These are phyloP conservation scores for Dalechampia spathulata DNA, from an alignment of 441 rosid genomes.

Conservation along the genomic window DNA sequence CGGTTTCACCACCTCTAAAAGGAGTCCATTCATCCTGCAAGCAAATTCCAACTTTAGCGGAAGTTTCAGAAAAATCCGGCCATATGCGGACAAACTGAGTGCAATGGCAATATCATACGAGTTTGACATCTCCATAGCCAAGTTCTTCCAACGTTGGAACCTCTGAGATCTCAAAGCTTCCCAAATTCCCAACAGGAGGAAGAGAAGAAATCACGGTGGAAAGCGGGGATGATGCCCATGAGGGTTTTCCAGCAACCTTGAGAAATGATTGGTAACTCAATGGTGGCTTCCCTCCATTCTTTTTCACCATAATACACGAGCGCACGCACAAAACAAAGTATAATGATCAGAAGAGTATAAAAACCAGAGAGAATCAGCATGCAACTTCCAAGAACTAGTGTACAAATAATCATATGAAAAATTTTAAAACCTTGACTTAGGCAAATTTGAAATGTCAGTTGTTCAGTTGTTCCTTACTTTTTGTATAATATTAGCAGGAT, in stretches of 20 bases:
- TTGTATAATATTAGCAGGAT: slow-evolving; percentile 59
- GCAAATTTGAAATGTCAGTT: background rate
- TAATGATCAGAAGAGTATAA: no score
- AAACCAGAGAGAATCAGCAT: background rate
- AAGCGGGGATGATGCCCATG: slow-evolving; percentile 55
- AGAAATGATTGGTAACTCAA: slow-evolving; percentile 77
- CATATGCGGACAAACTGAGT: background rate
- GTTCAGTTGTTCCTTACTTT: slow-evolving; percentile 35
- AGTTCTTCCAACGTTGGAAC: slow-evolving; percentile 71
- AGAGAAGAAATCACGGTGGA: slow-evolving; percentile 38
- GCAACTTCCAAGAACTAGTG: background rate
- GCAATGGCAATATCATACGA: slow-evolving; percentile 28
- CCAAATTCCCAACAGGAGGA: slow-evolving; percentile 65
- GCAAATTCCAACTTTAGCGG: background rate
- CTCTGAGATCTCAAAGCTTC: slow-evolving; percentile 41
- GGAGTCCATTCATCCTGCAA: slow-evolving; percentile 61
- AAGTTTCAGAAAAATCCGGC: background rate
- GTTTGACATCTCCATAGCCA: slow-evolving; percentile 49
- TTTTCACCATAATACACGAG: background rate
- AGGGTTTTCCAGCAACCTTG: slow-evolving; percentile 83
- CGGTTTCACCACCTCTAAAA: slow-evolving; percentile 87
- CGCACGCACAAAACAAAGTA: no score
- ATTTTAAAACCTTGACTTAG: background rate
- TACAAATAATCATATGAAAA: background rate
- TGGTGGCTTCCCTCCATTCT: slow-evolving; percentile 91